Evolutionary conservation across 2,329 filamentous ascomycete species (phyloP).

Genomic region (Tolypocladium cylindrosporum): DNA sequence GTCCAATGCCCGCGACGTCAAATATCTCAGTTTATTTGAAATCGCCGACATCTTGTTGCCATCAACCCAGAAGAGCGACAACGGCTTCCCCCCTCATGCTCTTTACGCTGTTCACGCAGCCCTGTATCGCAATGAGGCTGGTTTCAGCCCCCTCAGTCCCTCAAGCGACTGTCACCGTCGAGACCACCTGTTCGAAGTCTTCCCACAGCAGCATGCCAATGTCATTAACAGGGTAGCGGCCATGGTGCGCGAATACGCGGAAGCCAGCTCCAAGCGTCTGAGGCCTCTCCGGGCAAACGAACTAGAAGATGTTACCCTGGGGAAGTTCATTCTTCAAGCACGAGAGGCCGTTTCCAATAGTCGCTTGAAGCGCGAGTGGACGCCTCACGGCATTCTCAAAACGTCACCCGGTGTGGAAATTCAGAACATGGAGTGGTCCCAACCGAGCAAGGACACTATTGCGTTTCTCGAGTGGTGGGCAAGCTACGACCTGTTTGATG

Average conservation of each 20-base stretch:
- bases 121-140: slow-evolving; percentile 48
- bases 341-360: slow-evolving; percentile 39
- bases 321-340: slow-evolving; percentile 39
- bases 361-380: slow-evolving; percentile 37
- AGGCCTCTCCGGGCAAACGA: slow-evolving; percentile 8
- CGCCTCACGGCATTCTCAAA: slow-evolving; percentile 35
- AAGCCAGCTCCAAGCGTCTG: slow-evolving; percentile 7
- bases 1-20: slow-evolving; percentile 23
- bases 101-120: slow-evolving; percentile 64
- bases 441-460: slow-evolving; percentile 39
- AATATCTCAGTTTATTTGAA: slow-evolving; percentile 40
- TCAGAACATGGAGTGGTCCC: slow-evolving; percentile 16
- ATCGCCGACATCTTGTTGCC: slow-evolving; percentile 36
- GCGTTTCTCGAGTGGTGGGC: slow-evolving; percentile 62
- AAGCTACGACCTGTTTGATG: slow-evolving; percentile 42
- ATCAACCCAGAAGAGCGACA: slow-evolving; percentile 20
- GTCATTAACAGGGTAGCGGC: slow-evolving; percentile 19
- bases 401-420: slow-evolving; percentile 15
- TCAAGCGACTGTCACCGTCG: slow-evolving; percentile 36
- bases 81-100: slow-evolving; percentile 32
- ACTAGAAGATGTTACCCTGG: slow-evolving; percentile 16
- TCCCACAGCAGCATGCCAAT: slow-evolving; percentile 18
- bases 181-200: slow-evolving; percentile 51
- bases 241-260: slow-evolving; percentile 23
- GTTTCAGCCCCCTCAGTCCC: slow-evolving; percentile 43